Percentiles rank a stretch among this genome's conserved stretches.
Conservation (phyloP, 768 basidiomycete species). For the Tulasnella sp. region DNA sequence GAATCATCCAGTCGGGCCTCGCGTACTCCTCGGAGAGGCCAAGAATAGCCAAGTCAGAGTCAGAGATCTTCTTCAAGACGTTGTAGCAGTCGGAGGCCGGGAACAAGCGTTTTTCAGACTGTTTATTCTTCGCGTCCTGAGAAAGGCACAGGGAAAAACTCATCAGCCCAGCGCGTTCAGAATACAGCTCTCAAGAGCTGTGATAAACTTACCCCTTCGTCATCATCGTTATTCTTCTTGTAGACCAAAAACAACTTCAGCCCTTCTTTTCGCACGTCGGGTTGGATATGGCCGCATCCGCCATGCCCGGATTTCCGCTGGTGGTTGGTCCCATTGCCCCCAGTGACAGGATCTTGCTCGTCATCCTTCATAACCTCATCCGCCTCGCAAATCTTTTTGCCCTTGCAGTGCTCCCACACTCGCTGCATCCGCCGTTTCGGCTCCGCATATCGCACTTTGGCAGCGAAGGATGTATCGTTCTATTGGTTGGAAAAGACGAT, state of each 20-base stretch:
- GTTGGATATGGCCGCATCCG: slow-evolving; percentile 93
- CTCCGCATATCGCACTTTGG: slow-evolving; percentile 78
- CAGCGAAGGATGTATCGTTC: slow-evolving; percentile 75
- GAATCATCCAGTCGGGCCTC: slow-evolving; percentile 98
- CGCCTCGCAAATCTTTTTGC: slow-evolving; percentile 78
- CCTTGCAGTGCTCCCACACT: slow-evolving; percentile 80
- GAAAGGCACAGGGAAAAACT: slow-evolving; percentile 12
- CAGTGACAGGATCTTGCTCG: slow-evolving; percentile 34
- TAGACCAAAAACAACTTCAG: slow-evolving; percentile 90
- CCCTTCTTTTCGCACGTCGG: slow-evolving; percentile 84
- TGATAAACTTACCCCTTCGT: slow-evolving; percentile 57
- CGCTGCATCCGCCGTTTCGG: slow-evolving; percentile 78
- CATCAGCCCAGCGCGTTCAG: neutral
- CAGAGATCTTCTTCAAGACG: slow-evolving; percentile 90
- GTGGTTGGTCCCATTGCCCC: slow-evolving; percentile 31
- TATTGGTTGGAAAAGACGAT: slow-evolving; percentile 33
- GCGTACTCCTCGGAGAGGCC: slow-evolving; percentile 94
- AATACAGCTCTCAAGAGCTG: neutral
- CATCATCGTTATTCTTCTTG: slow-evolving; percentile 89
- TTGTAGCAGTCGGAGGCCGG: slow-evolving; percentile 84
- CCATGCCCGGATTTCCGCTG: slow-evolving; percentile 76
- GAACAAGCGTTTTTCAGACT: slow-evolving; percentile 73
- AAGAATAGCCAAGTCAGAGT: slow-evolving; percentile 74
- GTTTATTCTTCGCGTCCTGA: slow-evolving; percentile 68
- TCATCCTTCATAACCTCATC: slow-evolving; percentile 64